Percentiles rank a stretch among this genome's conserved stretches.
phyloP scores from a whole-genome alignment of 2,329 filamentous ascomycete genomes.

The Cladosporium sp. region DNA sequence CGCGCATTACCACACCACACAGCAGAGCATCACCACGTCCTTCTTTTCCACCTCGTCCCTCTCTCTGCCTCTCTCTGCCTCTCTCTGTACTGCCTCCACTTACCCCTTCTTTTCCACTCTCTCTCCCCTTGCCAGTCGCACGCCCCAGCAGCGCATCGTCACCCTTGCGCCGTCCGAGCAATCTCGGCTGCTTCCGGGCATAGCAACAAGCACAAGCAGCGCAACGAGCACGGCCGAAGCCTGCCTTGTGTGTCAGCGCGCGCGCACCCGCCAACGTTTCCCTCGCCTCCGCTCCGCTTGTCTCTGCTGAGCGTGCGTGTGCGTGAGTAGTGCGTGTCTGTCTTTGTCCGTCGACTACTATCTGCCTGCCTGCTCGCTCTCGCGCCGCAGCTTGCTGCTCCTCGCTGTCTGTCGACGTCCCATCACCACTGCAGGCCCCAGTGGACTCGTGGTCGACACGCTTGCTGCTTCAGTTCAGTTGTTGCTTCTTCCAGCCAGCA shows the following conservation, averaged over 20 bases:
- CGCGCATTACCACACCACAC: background rate
- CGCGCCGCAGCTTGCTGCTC: slow-evolving; percentile 6
- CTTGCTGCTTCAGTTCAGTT: background rate
- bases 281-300: slow-evolving; percentile 11
- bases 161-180: slow-evolving; percentile 14
- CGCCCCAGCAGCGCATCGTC: slow-evolving; percentile 7
- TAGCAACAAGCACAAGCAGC: slow-evolving; percentile 10
- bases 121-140: background rate
- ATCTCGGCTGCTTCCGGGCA: slow-evolving; percentile 16
- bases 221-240: background rate
- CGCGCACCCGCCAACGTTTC: background rate
- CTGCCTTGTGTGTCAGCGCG: background rate
- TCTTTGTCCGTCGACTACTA: background rate
- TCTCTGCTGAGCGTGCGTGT: slow-evolving; percentile 5
- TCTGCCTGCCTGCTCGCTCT: slow-evolving; percentile 14
- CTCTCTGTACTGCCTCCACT: background rate
- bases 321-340: background rate
- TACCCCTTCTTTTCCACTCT: background rate
- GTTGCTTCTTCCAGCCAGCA: background rate
- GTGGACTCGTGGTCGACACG: slow-evolving; percentile 17
- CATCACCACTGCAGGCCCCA: slow-evolving; percentile 18
- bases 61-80: background rate
- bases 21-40: background rate
- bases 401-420: slow-evolving; percentile 8
- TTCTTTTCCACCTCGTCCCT: background rate